Conservation (phyloP, 1,284 basidiomycete genomes). For the Apiotrichum montevideense region DNA sequence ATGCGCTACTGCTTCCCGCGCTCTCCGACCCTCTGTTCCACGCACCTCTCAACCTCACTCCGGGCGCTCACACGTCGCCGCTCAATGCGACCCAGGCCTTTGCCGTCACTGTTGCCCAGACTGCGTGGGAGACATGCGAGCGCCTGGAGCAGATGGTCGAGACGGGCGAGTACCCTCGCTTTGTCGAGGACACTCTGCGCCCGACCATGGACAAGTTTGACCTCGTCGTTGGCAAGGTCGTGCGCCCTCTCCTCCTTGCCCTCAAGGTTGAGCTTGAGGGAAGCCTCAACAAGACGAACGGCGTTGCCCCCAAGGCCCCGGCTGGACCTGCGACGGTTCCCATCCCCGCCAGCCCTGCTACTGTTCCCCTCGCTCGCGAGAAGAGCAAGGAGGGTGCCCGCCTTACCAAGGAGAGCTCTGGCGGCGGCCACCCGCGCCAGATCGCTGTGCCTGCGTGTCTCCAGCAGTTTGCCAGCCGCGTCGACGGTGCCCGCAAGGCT, state of each 20-base stretch:
- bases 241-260: constrained; percentile 41
- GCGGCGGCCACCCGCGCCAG: constrained; percentile 26
- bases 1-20: constrained; percentile 45
- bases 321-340: constrained; percentile 34
- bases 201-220: constrained; percentile 55
- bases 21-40: constrained; percentile 42
- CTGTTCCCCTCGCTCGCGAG: constrained; percentile 24
- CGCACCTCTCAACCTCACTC: constrained; percentile 32
- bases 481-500: constrained; percentile 42
- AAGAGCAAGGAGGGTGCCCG: constrained; percentile 24
- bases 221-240: constrained; percentile 45
- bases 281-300: constrained; percentile 30
- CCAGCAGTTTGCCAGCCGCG: constrained; percentile 44
- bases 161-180: constrained; percentile 43
- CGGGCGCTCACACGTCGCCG: constrained; percentile 21
- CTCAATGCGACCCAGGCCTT: constrained; percentile 46
- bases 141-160: constrained; percentile 44
- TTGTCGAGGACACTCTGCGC: constrained; percentile 55
- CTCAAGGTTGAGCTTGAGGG: constrained; percentile 44
- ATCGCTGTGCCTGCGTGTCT: constrained; percentile 39
- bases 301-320: constrained; percentile 32
- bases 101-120: constrained; percentile 44
- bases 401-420: constrained; percentile 36
- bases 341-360: constrained; percentile 11
- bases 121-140: constrained; percentile 48